A percentile compares a stretch with the other conserved stretches of the same genome.
Conservation (phyloP, 768 basidiomycete genomes). For the Suillus sp. region DNA sequence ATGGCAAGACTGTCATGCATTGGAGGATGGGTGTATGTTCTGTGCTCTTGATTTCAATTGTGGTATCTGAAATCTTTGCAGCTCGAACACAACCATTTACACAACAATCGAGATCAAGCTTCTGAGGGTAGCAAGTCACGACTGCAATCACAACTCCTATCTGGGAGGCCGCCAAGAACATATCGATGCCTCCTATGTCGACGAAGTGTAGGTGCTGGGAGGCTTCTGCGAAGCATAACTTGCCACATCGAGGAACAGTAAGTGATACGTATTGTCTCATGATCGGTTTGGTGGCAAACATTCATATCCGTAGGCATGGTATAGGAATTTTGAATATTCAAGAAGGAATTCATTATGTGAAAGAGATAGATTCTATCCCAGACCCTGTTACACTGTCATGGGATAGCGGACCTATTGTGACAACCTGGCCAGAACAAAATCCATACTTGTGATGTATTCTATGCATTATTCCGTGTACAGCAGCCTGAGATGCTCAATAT, state of each 20-base stretch:
- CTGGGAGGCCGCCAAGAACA: background rate
- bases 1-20: conserved; percentile 6
- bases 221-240: background rate
- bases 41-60: background rate
- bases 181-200: conserved; percentile 8
- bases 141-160: conserved; percentile 3
- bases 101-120: conserved; percentile 3
- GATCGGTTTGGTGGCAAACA: background rate
- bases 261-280: background rate
- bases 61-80: background rate
- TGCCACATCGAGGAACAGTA: conserved; percentile 10
- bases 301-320: conserved; percentile 5
- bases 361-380: conserved; percentile 7
- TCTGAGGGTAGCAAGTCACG: background rate
- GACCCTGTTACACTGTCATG: background rate
- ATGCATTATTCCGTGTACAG: background rate
- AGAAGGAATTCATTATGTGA: conserved; percentile 8
- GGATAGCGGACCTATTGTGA: background rate
- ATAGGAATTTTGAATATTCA: background rate
- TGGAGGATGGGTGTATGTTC: conserved; percentile 9
- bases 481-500: background rate
- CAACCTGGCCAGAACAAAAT: background rate
- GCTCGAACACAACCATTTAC: conserved; percentile 9
- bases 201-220: conserved; percentile 5
- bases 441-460: background rate